Percentiles rank a stretch among this genome's conserved stretches.
Evolutionary conservation across 106 monocot genomes (phyloP).

Genomic region (Phalaenopsis aphrodite): DNA sequence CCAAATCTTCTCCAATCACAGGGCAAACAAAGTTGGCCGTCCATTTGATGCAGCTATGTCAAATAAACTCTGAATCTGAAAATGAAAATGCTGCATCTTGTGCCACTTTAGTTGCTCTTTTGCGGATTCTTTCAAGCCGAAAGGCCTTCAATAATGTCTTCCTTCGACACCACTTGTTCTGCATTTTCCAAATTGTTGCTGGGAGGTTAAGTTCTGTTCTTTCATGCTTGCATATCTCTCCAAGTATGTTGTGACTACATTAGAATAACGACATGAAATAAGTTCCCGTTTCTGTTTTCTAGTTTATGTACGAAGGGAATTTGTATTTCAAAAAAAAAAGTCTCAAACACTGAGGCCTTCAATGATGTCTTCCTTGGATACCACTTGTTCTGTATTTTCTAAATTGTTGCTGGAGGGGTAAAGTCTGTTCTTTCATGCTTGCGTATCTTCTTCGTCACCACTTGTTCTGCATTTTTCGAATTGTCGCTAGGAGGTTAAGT

Average conservation of each 20-base stretch:
- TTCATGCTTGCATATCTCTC: not conserved
- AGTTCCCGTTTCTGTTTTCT: no score
- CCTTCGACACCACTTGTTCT: slow-evolving; percentile 81
- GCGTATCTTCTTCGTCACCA: slow-evolving; percentile 33
- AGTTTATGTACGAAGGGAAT: no score
- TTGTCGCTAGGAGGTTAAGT: slow-evolving; percentile 19
- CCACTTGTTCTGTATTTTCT: slow-evolving; percentile 85
- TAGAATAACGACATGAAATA: no score
- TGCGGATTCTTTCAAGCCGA: slow-evolving; percentile 53
- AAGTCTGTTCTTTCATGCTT: slow-evolving; percentile 4
- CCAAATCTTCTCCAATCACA: slow-evolving; percentile 19
- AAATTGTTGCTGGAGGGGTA: slow-evolving; percentile 83
- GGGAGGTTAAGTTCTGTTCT: slow-evolving; percentile 48
- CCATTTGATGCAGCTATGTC: slow-evolving; percentile 77
- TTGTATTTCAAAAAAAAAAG: no score
- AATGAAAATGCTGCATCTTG: slow-evolving; percentile 17
- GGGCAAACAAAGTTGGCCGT: slow-evolving; percentile 74
- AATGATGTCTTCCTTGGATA: slow-evolving; percentile 84
- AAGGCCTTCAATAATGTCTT: slow-evolving; percentile 83
- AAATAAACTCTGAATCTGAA: slow-evolving; percentile 48
- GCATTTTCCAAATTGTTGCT: slow-evolving; percentile 88
- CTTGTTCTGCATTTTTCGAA: slow-evolving; percentile 89
- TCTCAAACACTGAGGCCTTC: slow-evolving; percentile 65
- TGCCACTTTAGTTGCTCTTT: slow-evolving; percentile 50
- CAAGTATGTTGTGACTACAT: not conserved